A percentile compares a stretch with the other conserved stretches of the same genome.
phyloP scores from a whole-genome alignment of 345 rosid species.

The Brassica juncea region DNA sequence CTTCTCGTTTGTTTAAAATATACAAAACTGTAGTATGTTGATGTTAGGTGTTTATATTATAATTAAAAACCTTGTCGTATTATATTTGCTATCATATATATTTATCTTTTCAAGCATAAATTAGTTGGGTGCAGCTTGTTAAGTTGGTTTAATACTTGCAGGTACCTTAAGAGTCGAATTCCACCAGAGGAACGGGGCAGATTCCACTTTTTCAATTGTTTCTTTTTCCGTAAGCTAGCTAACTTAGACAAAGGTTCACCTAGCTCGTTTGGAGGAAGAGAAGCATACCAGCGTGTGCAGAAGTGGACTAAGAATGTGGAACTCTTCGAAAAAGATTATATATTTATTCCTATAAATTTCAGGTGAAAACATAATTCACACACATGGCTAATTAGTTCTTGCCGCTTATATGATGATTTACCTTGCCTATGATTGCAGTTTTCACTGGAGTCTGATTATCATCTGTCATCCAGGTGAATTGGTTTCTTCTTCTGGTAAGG shows the following conservation, averaged over 20 bases:
- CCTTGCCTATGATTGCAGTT: slow-evolving; percentile 55
- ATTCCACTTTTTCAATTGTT: slow-evolving; percentile 91
- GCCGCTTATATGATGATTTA: slow-evolving; percentile 31
- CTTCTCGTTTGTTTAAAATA: neutral
- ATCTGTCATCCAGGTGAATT: slow-evolving; percentile 92
- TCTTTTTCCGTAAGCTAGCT: slow-evolving; percentile 95
- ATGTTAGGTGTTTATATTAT: neutral
- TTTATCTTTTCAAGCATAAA: neutral
- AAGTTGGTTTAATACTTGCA: slow-evolving; percentile 35
- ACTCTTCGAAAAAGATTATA: slow-evolving; percentile 81
- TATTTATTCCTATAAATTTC: slow-evolving; percentile 93
- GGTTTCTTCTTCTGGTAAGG: slow-evolving; percentile 58
- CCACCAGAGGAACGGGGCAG: slow-evolving; percentile 57
- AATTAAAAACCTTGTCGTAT: neutral
- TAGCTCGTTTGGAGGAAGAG: slow-evolving; percentile 69
- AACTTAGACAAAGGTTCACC: slow-evolving; percentile 83
- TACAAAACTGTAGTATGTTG: slow-evolving; percentile 2
- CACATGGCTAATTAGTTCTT: neutral
- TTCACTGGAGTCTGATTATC: slow-evolving; percentile 95
- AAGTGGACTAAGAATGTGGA: slow-evolving; percentile 97
- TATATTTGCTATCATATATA: neutral
- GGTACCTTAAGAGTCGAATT: slow-evolving; percentile 76
- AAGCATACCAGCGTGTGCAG: slow-evolving; percentile 86
- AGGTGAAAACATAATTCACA: slow-evolving; percentile 49
- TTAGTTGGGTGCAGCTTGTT: slow-evolving; percentile 13